Percentiles rank a stretch among this genome's conserved stretches.
Evolutionary conservation across 2,329 filamentous ascomycete species (phyloP).

Genomic region (Fusarium goolgardi): DNA sequence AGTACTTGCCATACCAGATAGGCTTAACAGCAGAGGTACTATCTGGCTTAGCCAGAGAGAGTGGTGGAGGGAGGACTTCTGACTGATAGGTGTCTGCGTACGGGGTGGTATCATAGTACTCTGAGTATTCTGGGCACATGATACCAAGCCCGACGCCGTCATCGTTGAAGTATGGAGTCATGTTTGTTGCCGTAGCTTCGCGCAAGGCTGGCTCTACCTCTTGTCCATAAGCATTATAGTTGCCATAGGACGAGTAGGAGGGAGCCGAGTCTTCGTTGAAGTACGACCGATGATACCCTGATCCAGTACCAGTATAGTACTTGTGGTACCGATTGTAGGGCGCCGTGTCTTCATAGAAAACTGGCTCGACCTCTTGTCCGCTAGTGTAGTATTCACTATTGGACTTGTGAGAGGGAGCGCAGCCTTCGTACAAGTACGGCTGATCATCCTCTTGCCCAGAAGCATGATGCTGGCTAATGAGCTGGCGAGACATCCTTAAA

Average conservation of each 20-base stretch:
- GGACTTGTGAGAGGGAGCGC: background rate
- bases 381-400: background rate
- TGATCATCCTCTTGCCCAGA: background rate
- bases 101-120: background rate
- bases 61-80: background rate
- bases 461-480: background rate
- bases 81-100: background rate
- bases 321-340: background rate
- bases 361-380: background rate
- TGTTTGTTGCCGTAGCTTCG: background rate
- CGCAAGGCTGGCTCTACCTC: background rate
- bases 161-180: background rate
- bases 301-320: background rate
- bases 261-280: background rate
- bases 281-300: background rate
- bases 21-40: background rate
- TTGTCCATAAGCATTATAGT: background rate
- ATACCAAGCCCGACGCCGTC: background rate
- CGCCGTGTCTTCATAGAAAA: background rate
- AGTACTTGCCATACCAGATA: background rate
- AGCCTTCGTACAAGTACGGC: background rate
- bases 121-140: background rate
- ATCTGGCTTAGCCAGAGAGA: background rate
- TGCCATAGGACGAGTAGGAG: background rate
- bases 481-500: background rate